These are phyloP conservation scores for Lipomyces anomalus DNA, from an alignment of 805 yeast species.

Conservation along the genomic window DNA sequence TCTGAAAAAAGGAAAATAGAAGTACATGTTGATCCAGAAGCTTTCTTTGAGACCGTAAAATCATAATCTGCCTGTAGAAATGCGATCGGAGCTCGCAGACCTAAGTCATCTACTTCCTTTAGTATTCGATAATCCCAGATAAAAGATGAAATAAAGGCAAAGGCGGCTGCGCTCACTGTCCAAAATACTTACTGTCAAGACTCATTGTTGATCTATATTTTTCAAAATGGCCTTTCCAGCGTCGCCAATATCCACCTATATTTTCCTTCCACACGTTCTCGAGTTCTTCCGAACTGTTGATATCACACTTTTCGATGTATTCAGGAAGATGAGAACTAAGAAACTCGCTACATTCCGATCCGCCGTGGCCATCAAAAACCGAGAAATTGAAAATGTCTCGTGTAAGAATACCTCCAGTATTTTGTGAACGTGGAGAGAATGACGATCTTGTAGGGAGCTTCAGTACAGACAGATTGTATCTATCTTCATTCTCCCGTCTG, in stretches of 20 bases:
- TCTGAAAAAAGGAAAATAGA: constrained; percentile 52
- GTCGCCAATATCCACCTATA: constrained; percentile 81
- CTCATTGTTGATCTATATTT: constrained; percentile 32
- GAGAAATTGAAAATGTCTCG: constrained; percentile 58
- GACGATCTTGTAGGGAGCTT: constrained; percentile 38
- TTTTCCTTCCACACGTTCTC: constrained; percentile 50
- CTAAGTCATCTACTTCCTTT: constrained; percentile 49
- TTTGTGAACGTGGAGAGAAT: constrained; percentile 24
- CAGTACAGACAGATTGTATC: constrained; percentile 60
- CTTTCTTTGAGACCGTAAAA: constrained; percentile 35
- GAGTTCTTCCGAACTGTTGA: constrained; percentile 38
- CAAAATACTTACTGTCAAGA: constrained; percentile 16
- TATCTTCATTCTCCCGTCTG: constrained; percentile 76
- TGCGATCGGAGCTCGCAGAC: constrained; percentile 55
- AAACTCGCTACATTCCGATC: constrained; percentile 63
- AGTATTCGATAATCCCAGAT: neutral
- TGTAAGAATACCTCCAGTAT: neutral
- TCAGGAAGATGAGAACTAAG: constrained; percentile 49
- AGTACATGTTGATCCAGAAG: constrained; percentile 68
- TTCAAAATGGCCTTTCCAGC: constrained; percentile 53
- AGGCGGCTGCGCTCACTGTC: too few species aligned
- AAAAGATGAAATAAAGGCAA: too few species aligned
- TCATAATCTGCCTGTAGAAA: constrained; percentile 62
- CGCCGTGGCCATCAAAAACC: constrained; percentile 95
- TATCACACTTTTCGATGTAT: constrained; percentile 44